Evolutionary conservation across 1,139 yeast genomes (phyloP), one percentile per base, ranked within the genome.

Genomic region (Meyerozyma athensensis): DNA sequence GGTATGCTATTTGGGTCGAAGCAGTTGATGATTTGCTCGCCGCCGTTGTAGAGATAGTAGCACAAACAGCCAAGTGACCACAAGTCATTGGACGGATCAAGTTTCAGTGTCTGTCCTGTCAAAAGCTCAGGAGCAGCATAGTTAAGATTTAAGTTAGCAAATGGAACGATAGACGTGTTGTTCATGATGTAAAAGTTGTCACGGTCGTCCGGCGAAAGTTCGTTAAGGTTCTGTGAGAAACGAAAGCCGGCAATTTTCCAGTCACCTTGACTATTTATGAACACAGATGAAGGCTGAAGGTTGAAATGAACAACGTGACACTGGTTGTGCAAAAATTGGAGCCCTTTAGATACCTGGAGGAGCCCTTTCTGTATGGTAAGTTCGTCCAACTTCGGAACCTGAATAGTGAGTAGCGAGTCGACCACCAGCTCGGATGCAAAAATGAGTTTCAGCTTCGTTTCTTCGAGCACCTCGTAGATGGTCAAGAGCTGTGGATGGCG

Each of bases 231-330:
- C 31, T 81, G 82, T 19, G 86, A 58, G 49, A 83, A 83, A 36
- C 75, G 75, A 45, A 85, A 72, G 1, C 97, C 97, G 7, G 84
- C 75, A 3, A 92, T 58, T 58, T 90, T 92, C 97, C 97, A 94
- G 59, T 92, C 98, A 1, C 95, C 94, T 48, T 84, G 89, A 30
- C 78, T 81, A 47, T 85, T 90, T 19, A 92, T 73, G 43, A 82
- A 75, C 1, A 92, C 69, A 0, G 96, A 78, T 10, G 75, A 65
- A 1, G 98, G 98, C 46, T 81, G 82, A 22, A 94, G 50, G 47
- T 89, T 86, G 47, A 85, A 61, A 61, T 90, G 96, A 12, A 86
- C 83, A 22, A 79, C 75, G 14, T 80, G 74, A 19, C 95, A 86
- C 41, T 79, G 76, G 43, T 77, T 76, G 56, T 92, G 97, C 34